Conservation (phyloP, 2,329 filamentous ascomycete genomes). For the Dryadomyces sulphureus region DNA sequence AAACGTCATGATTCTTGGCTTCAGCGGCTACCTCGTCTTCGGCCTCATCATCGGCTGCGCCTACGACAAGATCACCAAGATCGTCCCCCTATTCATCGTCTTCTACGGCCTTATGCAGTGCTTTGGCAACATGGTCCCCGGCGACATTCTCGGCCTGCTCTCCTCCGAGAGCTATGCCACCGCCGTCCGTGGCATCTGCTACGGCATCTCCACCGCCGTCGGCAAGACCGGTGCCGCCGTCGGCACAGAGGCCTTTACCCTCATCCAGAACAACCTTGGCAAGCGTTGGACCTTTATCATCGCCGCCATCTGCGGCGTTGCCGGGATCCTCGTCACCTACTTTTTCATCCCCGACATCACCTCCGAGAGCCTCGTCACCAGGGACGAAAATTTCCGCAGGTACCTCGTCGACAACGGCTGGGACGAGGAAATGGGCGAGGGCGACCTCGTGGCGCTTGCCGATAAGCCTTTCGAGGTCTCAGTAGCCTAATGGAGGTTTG, state of each 20-base stretch:
- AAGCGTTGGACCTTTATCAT: constrained; percentile 11
- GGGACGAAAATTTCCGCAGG: constrained; percentile 8
- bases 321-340: constrained; percentile 9
- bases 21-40: constrained; percentile 14
- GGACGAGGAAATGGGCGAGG: constrained; percentile 11
- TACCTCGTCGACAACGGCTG: constrained; percentile 7
- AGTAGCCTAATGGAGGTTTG: no score
- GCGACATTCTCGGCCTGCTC: constrained; percentile 31
- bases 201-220: constrained; percentile 32
- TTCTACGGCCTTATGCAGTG: constrained; percentile 36
- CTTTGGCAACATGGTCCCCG: constrained; percentile 30
- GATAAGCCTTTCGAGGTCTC: no score
- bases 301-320: constrained; percentile 9
- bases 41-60: constrained; percentile 11
- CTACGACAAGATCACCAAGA: constrained; percentile 27
- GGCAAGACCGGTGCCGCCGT: constrained; percentile 36
- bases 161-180: constrained; percentile 35
- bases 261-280: constrained; percentile 9
- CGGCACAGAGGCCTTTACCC: constrained; percentile 20
- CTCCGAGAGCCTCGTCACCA: constrained; percentile 5
- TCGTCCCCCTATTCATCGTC: constrained; percentile 33
- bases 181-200: constrained; percentile 32
- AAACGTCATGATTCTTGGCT: constrained; percentile 13
- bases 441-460: constrained; percentile 4
- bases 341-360: constrained; percentile 8